Conservation (phyloP, 1,139 yeast genomes). For the Scheffersomyces lignicola region DNA sequence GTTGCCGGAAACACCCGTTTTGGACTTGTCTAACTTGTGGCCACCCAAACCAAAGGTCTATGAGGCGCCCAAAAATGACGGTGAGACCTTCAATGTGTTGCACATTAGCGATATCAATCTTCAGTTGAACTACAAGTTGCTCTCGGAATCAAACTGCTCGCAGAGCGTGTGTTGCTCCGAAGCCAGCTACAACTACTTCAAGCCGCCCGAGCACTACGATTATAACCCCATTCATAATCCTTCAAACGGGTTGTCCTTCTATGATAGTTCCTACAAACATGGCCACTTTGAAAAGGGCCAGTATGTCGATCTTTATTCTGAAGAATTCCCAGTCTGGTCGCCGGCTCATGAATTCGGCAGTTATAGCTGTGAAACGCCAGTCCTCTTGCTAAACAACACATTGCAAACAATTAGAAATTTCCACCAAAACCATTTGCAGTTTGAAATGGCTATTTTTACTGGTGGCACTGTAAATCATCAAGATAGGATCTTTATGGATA, state of each 20-base stretch:
- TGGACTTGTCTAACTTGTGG: conserved; percentile 45
- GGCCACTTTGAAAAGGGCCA: conserved; percentile 26
- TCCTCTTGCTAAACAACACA: conserved; percentile 27
- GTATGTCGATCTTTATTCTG: conserved; percentile 19
- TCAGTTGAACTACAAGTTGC: conserved; percentile 23
- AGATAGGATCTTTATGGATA: conserved; percentile 19
- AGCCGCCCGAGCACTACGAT: conserved; percentile 16
- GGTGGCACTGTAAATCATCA: conserved; percentile 31
- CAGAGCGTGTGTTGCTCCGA: conserved; percentile 27
- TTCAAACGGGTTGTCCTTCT: conserved; percentile 19
- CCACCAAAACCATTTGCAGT: conserved; percentile 24
- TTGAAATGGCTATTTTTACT: conserved; percentile 31
- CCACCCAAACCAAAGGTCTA: conserved; percentile 30
- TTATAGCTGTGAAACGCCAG: conserved; percentile 31
- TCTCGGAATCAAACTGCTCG: conserved; percentile 32
- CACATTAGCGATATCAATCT: conserved; percentile 29
- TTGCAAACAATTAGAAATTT: conserved; percentile 23
- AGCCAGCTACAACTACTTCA: conserved; percentile 17
- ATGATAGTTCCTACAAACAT: conserved; percentile 21
- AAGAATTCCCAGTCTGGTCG: conserved; percentile 17
- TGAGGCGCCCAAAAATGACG: conserved; percentile 21
- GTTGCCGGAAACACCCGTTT: conserved; percentile 42
- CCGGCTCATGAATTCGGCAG: conserved; percentile 35
- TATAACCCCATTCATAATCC: conserved; percentile 15
- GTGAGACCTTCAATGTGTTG: conserved; percentile 25